These are phyloP conservation scores for Quercus dentata DNA, from an alignment of 306 rosid genomes.

Conservation along the genomic window DNA sequence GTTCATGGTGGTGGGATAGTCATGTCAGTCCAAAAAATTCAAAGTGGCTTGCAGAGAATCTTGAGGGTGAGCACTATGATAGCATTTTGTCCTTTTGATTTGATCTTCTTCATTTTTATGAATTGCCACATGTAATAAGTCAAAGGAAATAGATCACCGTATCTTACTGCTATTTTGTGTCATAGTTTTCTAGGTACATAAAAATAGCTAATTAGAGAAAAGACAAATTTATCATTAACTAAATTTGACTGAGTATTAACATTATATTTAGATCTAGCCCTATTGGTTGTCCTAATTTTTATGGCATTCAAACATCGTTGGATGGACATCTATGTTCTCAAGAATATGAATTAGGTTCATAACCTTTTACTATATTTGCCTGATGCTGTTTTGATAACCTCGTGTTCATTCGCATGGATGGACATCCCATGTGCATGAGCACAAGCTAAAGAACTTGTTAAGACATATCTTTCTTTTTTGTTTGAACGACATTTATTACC, in stretches of 20 bases:
- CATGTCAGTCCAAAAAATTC: slow-evolving; percentile 74
- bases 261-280: background rate
- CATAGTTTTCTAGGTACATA: background rate
- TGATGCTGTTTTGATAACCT: background rate
- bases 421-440: background rate
- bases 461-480: slow-evolving; percentile 1
- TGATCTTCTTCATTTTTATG: background rate
- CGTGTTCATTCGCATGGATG: background rate
- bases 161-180: background rate
- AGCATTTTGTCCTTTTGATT: slow-evolving; percentile 9
- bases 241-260: background rate
- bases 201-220: background rate
- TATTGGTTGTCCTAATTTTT: background rate
- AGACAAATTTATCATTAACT: background rate
- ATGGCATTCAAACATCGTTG: background rate
- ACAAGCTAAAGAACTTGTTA: slow-evolving; percentile 1
- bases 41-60: slow-evolving; percentile 85
- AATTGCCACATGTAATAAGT: slow-evolving; percentile 9
- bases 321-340: background rate
- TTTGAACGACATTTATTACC: slow-evolving; percentile 21
- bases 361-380: slow-evolving; percentile 9
- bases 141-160: background rate
- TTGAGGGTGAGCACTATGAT: slow-evolving; percentile 54
- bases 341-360: background rate
- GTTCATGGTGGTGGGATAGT: slow-evolving; percentile 99